These are phyloP conservation scores for Oryza australiensis DNA, from an alignment of 176 grass and related monocot species.

Conservation along the genomic window DNA sequence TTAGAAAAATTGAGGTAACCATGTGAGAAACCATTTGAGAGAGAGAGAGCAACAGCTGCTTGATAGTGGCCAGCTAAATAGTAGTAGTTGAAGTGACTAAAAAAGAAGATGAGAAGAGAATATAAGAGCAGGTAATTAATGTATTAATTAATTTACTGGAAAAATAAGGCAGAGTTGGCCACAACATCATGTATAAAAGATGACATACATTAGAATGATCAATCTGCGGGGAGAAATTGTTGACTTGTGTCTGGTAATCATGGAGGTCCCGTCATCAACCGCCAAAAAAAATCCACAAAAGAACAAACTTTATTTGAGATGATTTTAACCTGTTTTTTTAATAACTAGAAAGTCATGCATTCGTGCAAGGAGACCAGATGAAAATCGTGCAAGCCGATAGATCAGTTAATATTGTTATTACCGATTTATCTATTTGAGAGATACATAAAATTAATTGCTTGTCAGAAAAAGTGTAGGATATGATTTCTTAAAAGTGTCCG, in stretches of 20 bases:
- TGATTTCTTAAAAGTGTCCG: no score
- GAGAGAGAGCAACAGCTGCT: not conserved
- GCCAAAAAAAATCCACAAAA: not conserved
- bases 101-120: not conserved
- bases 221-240: not conserved
- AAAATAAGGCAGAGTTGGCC: slow-evolving; percentile 6
- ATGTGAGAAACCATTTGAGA: not conserved
- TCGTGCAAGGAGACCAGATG: no score
- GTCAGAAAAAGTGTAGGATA: no score
- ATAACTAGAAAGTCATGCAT: no score
- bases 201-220: not conserved
- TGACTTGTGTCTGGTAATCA: slow-evolving; percentile 2
- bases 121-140: not conserved
- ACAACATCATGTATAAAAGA: slow-evolving; percentile 21
- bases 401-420: no score
- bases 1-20: no score
- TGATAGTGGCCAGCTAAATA: no score
- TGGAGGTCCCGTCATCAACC: not conserved
- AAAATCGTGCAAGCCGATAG: no score
- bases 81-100: not conserved
- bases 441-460: no score
- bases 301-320: not conserved
- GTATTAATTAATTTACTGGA: not conserved
- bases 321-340: not conserved
- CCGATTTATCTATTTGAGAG: no score